Evolutionary conservation across 805 yeast genomes (phyloP), one percentile per base, ranked within the genome.

Genomic region (Metschnikowia similis): DNA sequence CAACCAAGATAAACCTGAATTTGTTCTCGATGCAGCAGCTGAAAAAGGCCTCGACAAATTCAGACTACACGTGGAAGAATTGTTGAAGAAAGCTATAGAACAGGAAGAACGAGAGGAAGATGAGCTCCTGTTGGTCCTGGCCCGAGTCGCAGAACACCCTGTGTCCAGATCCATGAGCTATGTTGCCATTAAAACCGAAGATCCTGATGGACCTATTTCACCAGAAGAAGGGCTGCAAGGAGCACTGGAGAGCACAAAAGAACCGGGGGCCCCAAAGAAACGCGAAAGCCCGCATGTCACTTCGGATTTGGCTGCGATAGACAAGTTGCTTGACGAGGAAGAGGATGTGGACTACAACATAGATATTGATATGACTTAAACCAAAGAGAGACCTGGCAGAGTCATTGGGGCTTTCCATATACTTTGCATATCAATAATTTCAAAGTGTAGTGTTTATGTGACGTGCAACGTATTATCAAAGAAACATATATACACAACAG

Each of bases 301-400:
- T 11, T 46, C 53, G 2, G 57, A 58, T 13, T 53, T 69, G 36
- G 59, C 61, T 21, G 62, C 64, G 28, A 71, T 71, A 30, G 75
- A 71, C 49, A 59, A 64, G 38, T 50, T 71, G 47, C 56, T 71
- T 14, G 74, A 67, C 2, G 73, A 66, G 28, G 76, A 71, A 47
- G 74, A 69, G 13, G 61, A 64, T 16, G 71, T 70, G 9, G 72
- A 70, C 10, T 72, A 72, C 53, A 70, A 69, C 28, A 58, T 71
- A 14, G 56, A 64, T 4, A 59, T 65, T 61, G 64, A 55, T 17
- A 41, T 41, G 45, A 16, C 35, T 21, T 36, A 2, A 36, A 36
- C 13, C 13, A 10, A 21, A 21, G 17, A 36, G 11, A 9, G 4
- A 2, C 21, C 21, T 21, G 2, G 21, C 4, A 5, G 4, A 21